Evolutionary conservation across 2,329 filamentous ascomycete genomes (phyloP).

Genomic region (Cercospora brassicicola): DNA sequence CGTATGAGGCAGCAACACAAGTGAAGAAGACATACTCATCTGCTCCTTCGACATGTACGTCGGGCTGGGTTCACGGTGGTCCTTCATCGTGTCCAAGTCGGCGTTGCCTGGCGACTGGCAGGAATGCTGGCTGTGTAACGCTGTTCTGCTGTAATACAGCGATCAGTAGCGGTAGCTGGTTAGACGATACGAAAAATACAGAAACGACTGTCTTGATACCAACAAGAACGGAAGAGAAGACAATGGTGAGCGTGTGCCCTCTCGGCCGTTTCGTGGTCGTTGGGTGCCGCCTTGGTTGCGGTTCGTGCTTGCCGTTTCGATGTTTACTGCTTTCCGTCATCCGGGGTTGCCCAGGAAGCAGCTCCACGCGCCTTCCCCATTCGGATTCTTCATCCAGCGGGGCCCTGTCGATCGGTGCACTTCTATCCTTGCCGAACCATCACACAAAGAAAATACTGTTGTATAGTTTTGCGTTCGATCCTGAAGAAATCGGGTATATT

Average conservation of each 20-base stretch:
- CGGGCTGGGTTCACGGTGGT: conserved; percentile 24
- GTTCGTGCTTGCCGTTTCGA: not conserved
- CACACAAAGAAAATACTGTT: not conserved
- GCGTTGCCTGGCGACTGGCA: not conserved
- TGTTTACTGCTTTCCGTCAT: not conserved
- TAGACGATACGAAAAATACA: not conserved
- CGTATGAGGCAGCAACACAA: conserved; percentile 25
- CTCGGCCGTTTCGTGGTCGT: not conserved
- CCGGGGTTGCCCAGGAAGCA: conserved; percentile 3
- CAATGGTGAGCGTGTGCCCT: not conserved
- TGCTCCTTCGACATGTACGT: conserved; percentile 36
- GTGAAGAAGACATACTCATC: conserved; percentile 30
- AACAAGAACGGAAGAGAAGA: not conserved
- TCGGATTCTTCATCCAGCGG: not conserved
- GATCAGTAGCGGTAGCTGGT: not conserved
- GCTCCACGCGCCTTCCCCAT: not conserved
- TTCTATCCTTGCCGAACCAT: not conserved
- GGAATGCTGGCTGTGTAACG: conserved; percentile 6
- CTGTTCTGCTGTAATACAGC: not conserved
- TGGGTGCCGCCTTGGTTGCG: not conserved
- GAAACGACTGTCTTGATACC: not conserved
- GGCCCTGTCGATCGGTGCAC: not conserved
- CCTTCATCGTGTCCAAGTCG: conserved; percentile 7
- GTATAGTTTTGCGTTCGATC: not conserved
- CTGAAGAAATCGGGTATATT: not conserved